Base-by-base conservation (phyloP, 2,329 filamentous ascomycete genomes). In the Fusarium acutatum region DNA sequence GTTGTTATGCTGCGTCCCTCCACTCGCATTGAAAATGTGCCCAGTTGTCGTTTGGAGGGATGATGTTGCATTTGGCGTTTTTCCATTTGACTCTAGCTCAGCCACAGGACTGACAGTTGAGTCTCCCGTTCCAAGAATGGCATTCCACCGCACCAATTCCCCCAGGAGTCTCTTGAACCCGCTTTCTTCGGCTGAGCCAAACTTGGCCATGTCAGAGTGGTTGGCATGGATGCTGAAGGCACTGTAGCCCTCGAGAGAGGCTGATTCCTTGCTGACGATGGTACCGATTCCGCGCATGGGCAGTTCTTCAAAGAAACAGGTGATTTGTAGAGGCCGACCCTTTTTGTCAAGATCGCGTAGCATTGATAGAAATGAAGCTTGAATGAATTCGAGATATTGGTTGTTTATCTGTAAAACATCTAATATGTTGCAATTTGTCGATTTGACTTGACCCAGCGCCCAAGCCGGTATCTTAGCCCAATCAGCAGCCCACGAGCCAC, bases 231-330 rank as follows among this genome's bases (percentile, higher is more conserved):
- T 81, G 26, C 54, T 76, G 24, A 79, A 61, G 4, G 69, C 30
- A 24, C 59, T 74, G 49, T 81, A 80, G 14, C 79, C 78, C 35
- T 78, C 76, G 20, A 83, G 34, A 7, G 74, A 79, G 3, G 80
- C 80, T 5, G 80, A 83, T 8, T 79, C 69, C 50, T 78, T 80
- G 3, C 77, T 69, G 7, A 83, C 81, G 12, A 82, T 73, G 37
- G 61, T 63, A 4, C 77, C 78, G 32, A 34, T 28, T 54, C 80
- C 76, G 0, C 20, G 20, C 5, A 47, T 47, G 5, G 44, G 44
- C 20, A 47, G 20, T 30, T 47, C 44, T 15, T 47, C 44, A 5
- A 47, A 30, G 44, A 47, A 47, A 15, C 26, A 47, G 9, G 6
- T 30, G 13, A 47, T 22, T 15, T 40, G 38, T 22, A 40, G 2